Evolutionary conservation across 2,329 filamentous ascomycete genomes (phyloP).

Genomic region (Fusarium nodosum): DNA sequence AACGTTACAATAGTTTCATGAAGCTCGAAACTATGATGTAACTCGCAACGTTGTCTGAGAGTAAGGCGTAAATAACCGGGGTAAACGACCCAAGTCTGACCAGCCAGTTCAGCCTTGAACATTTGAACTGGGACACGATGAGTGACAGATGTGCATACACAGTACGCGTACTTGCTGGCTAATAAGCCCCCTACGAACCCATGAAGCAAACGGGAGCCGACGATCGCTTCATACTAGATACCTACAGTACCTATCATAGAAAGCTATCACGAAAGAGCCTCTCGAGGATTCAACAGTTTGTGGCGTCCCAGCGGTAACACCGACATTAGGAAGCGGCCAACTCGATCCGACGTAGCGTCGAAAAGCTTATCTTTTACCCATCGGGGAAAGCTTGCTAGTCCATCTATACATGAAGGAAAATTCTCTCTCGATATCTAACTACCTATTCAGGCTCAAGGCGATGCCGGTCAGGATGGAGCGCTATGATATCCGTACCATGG

Average conservation of each 20-base stretch:
- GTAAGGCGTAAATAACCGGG: constrained; percentile 7
- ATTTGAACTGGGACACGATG: constrained; percentile 1
- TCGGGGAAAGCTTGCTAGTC: constrained; percentile 9
- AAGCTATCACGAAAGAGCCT: constrained; percentile 14
- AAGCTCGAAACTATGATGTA: constrained; percentile 29
- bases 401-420: constrained; percentile 3
- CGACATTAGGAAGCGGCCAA: constrained; percentile 4
- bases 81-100: neutral
- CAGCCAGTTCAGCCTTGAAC: neutral
- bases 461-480: constrained; percentile 41
- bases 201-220: neutral
- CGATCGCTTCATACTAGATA: neutral
- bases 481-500: constrained; percentile 28
- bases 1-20: constrained; percentile 38
- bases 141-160: constrained; percentile 14
- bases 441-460: constrained; percentile 29
- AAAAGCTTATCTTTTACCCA: constrained; percentile 24
- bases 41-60: constrained; percentile 12
- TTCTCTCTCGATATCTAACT: constrained; percentile 33
- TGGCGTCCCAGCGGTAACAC: constrained; percentile 10
- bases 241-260: neutral
- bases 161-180: constrained; percentile 2
- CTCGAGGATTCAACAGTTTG: constrained; percentile 9
- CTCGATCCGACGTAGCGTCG: constrained; percentile 14
- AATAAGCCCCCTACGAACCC: neutral